Conservation (phyloP, 495 filamentous ascomycete genomes). For the Aspergillus ostianus region DNA sequence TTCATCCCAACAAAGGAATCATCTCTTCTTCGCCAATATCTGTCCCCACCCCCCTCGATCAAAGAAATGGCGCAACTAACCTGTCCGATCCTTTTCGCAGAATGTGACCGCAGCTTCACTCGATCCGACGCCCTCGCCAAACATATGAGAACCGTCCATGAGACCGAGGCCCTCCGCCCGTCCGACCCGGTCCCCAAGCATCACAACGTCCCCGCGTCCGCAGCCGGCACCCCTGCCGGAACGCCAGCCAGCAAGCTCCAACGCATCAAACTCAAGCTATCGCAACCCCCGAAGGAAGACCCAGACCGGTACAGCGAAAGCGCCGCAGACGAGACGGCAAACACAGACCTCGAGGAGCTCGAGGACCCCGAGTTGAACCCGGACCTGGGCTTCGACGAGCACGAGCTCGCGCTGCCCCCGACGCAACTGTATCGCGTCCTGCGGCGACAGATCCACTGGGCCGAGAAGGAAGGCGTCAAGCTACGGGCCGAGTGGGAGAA, state of each 20-base stretch:
- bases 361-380: conserved; percentile 40
- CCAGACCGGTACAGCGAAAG: conserved; percentile 53
- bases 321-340: conserved; percentile 46
- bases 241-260: conserved; percentile 56
- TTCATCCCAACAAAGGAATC: neutral
- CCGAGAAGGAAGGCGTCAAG: conserved; percentile 63
- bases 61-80: neutral
- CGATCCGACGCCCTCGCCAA: conserved; percentile 95
- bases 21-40: too few relatives aligned
- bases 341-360: conserved; percentile 48
- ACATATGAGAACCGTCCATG: conserved; percentile 98
- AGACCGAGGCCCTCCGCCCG: conserved; percentile 87
- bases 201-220: conserved; percentile 49
- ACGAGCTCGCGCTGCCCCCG: conserved; percentile 68
- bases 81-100: conserved; percentile 39
- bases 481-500: conserved; percentile 62
- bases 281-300: conserved; percentile 49
- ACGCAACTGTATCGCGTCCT: conserved; percentile 70
- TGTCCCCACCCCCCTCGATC: too few relatives aligned
- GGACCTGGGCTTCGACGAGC: conserved; percentile 58
- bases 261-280: conserved; percentile 67
- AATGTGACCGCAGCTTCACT: conserved; percentile 97
- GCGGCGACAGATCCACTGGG: conserved; percentile 78
- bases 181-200: conserved; percentile 84
- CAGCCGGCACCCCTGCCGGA: conserved; percentile 25